A percentile compares a stretch with the other conserved stretches of the same genome.
Conservation (phyloP, 1,139 yeast species). For the Wickerhamomyces sp. region DNA sequence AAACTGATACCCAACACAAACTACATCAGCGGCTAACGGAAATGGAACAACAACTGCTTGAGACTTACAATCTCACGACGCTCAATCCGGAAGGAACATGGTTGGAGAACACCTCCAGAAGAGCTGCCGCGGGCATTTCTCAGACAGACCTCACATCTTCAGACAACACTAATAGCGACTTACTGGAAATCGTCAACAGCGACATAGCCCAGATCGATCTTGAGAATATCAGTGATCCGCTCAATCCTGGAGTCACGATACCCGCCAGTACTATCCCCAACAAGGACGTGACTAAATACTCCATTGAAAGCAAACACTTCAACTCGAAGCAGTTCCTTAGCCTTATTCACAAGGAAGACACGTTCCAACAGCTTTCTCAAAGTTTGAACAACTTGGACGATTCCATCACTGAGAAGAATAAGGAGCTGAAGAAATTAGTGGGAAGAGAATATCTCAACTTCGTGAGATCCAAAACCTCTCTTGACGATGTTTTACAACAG, state of each 20-base stretch:
- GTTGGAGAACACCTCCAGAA: no score
- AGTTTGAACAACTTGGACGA: conserved; percentile 57
- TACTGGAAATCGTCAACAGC: conserved; percentile 15
- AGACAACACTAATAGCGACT: conserved; percentile 18
- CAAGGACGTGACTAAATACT: conserved; percentile 41
- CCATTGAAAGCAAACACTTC: conserved; percentile 70
- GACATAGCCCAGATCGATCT: conserved; percentile 11
- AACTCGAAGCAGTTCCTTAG: conserved; percentile 65
- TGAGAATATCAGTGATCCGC: conserved; percentile 44
- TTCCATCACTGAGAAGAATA: conserved; percentile 60
- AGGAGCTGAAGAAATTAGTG: conserved; percentile 59
- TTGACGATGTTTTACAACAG: conserved; percentile 53
- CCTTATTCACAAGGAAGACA: conserved; percentile 64
- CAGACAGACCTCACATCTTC: no score
- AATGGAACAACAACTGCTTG: no score
- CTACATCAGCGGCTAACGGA: no score
- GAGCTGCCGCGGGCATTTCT: no score
- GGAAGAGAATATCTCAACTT: conserved; percentile 72
- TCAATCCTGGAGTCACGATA: conserved; percentile 46
- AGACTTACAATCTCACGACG: conserved; percentile 37
- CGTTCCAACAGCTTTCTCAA: conserved; percentile 54
- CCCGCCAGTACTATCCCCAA: conserved; percentile 14
- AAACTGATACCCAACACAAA: no score
- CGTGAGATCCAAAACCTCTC: conserved; percentile 65
- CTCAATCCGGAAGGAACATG: no score